These are phyloP conservation scores for Starmera amethionina DNA, from an alignment of 805 yeast species.

Conservation along the genomic window DNA sequence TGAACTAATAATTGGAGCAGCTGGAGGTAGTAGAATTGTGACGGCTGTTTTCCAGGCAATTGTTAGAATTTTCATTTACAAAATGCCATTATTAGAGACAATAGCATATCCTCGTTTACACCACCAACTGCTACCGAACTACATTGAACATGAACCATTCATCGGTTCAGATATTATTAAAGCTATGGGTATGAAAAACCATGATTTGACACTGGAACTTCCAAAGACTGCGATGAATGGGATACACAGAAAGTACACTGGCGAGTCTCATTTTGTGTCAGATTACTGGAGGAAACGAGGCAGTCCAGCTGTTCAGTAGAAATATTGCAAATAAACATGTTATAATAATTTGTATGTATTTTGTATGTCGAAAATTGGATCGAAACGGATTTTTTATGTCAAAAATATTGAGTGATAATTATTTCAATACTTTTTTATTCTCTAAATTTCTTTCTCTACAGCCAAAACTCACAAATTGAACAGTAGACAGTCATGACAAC, in stretches of 20 bases:
- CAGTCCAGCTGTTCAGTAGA: slow-evolving; percentile 38
- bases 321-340: too few species aligned
- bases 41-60: slow-evolving; percentile 80
- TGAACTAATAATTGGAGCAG: slow-evolving; percentile 76
- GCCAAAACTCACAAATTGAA: too few species aligned
- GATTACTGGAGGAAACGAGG: slow-evolving; percentile 91
- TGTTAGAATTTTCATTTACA: slow-evolving; percentile 50
- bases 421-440: too few species aligned
- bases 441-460: too few species aligned
- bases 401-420: too few species aligned
- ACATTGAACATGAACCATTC: slow-evolving; percentile 48
- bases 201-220: slow-evolving; percentile 28
- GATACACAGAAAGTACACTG: slow-evolving; percentile 26
- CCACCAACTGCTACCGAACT: slow-evolving; percentile 80
- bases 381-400: too few species aligned
- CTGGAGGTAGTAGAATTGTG: slow-evolving; percentile 86
- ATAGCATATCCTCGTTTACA: slow-evolving; percentile 78
- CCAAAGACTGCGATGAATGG: slow-evolving; percentile 54
- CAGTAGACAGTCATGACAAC: too few species aligned
- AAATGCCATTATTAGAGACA: slow-evolving; percentile 51
- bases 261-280: slow-evolving; percentile 57
- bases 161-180: slow-evolving; percentile 30
- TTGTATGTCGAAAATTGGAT: too few species aligned
- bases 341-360: too few species aligned
- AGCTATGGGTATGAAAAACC: slow-evolving; percentile 37